Conservation (phyloP, 2,329 filamentous ascomycete species). For the Pestalotiopsis sp. region DNA sequence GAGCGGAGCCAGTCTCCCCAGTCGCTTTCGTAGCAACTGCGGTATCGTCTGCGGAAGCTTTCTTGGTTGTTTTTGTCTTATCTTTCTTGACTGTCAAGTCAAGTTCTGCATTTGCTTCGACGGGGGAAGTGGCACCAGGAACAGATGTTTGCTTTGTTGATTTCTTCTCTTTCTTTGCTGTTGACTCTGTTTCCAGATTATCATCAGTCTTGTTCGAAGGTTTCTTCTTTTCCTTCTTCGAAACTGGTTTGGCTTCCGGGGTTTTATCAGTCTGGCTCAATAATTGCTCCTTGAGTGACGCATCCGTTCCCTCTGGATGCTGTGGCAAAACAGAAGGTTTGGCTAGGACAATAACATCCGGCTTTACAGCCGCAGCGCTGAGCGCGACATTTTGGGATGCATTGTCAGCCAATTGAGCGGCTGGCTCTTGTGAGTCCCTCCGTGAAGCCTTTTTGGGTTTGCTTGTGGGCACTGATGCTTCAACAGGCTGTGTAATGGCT, state of each 20-base stretch:
- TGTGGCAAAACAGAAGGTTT: background rate
- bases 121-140: no score
- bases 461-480: background rate
- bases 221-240: background rate
- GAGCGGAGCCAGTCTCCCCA: background rate
- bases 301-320: background rate
- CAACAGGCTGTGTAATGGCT: background rate
- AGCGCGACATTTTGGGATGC: background rate
- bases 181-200: background rate
- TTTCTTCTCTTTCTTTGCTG: background rate
- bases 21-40: no score
- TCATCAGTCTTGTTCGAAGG: background rate
- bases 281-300: background rate
- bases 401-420: background rate
- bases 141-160: background rate
- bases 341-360: background rate
- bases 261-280: background rate
- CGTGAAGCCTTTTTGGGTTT: background rate
- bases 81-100: no score
- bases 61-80: no score
- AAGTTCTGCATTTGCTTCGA: no score
- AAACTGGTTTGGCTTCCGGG: background rate
- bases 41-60: no score
- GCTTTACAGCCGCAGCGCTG: background rate
- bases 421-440: background rate